These are phyloP conservation scores for Rhinocladiella mackenziei DNA, from an alignment of 2,329 filamentous ascomycete genomes.

Conservation along the genomic window DNA sequence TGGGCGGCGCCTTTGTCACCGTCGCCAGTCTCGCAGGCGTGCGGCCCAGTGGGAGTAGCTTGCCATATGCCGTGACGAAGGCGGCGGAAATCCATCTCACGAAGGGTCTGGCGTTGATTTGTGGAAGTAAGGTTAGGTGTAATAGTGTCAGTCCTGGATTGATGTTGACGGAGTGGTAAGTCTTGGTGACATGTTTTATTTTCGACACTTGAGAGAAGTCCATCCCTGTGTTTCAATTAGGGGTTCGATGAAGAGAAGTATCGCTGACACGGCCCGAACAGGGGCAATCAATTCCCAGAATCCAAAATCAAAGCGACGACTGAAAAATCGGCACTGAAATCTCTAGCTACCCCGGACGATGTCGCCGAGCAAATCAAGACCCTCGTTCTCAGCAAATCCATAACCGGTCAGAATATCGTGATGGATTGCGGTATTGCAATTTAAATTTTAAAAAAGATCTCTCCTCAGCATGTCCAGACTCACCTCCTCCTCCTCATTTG, in stretches of 20 bases:
- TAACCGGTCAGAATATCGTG: conserved; percentile 30
- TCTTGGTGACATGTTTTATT: conserved; percentile 1
- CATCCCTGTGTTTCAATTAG: too few species aligned
- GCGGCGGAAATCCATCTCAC: conserved; percentile 67
- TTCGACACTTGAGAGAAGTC: too few species aligned
- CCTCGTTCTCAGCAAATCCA: conserved; percentile 26
- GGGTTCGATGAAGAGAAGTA: too few species aligned
- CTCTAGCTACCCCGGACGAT: conserved; percentile 30
- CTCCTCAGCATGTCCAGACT: not conserved
- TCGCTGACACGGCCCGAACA: not conserved
- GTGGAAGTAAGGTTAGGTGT: conserved; percentile 59
- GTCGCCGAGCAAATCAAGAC: conserved; percentile 30
- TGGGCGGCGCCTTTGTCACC: conserved; percentile 34
- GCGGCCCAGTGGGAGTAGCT: conserved; percentile 58
- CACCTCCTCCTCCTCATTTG: too few species aligned
- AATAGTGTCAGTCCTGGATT: conserved; percentile 64
- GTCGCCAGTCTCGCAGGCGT: conserved; percentile 64
- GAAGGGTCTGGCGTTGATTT: conserved; percentile 59
- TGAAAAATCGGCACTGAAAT: conserved; percentile 26
- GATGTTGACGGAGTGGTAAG: conserved; percentile 62
- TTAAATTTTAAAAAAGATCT: conserved; percentile 7
- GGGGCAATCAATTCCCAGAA: conserved; percentile 28
- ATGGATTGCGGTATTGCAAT: conserved; percentile 30
- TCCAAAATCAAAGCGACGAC: conserved; percentile 27
- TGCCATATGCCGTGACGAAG: conserved; percentile 74